phyloP scores from a whole-genome alignment of 192 early-diverging fungal genomes.

The Rhizophlyctis rosea region DNA sequence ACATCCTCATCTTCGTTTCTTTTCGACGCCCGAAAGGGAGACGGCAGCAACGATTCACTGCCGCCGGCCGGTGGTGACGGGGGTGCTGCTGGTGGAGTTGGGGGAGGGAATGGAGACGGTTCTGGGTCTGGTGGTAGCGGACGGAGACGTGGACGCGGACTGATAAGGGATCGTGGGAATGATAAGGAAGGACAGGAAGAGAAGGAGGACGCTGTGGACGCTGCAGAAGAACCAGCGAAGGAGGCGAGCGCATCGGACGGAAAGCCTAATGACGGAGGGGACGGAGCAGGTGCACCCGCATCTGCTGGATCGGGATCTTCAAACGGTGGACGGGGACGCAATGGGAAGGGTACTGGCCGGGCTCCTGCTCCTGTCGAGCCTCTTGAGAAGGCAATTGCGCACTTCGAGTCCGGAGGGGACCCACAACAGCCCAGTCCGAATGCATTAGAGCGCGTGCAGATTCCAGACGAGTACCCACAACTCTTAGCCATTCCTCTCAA shows the following conservation, averaged over 20 bases:
- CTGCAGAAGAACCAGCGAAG: not conserved
- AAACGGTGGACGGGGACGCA: not conserved
- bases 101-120: too few relatives aligned
- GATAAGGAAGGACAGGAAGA: conserved; percentile 4
- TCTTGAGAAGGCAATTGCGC: conserved; percentile 14
- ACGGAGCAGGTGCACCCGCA: conserved; percentile 4
- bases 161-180: conserved; percentile 3
- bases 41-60: too few relatives aligned
- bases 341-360: not conserved
- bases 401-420: conserved; percentile 11
- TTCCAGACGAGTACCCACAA: conserved; percentile 91
- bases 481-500: conserved; percentile 92
- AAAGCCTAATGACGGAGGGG: conserved; percentile 2
- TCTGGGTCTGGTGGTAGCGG: not conserved
- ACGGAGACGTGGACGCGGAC: not conserved
- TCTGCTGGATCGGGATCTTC: not conserved
- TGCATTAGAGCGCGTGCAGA: conserved; percentile 33
- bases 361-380: not conserved
- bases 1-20: too few relatives aligned
- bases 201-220: not conserved
- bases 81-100: too few relatives aligned
- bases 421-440: conserved; percentile 16
- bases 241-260: not conserved
- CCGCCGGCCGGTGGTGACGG: too few relatives aligned
- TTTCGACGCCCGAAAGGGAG: too few relatives aligned